These are phyloP conservation scores for Leptographium wingfieldii DNA, from an alignment of 2,329 filamentous ascomycete genomes.

Conservation along the genomic window DNA sequence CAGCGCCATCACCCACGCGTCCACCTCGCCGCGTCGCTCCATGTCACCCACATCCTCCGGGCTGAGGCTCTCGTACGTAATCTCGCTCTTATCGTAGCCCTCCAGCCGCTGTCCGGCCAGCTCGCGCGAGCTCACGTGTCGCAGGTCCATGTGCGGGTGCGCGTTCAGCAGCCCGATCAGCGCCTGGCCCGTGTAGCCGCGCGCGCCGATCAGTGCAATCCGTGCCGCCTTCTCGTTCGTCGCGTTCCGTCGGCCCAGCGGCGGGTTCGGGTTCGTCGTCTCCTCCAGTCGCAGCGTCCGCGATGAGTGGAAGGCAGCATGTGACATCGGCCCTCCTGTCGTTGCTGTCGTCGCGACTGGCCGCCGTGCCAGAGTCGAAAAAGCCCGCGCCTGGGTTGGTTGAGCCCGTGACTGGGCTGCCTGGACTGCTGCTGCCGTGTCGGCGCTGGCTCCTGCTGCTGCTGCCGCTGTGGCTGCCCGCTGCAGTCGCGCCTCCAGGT, in stretches of 20 bases:
- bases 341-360: slow-evolving; percentile 7
- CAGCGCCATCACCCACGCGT: slow-evolving; percentile 96
- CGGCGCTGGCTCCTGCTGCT: slow-evolving; percentile 1
- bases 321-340: background rate
- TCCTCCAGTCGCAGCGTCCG: slow-evolving; percentile 40
- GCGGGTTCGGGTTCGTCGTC: slow-evolving; percentile 78
- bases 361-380: slow-evolving; percentile 46
- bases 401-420: slow-evolving; percentile 22
- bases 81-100: slow-evolving; percentile 82
- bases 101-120: slow-evolving; percentile 74
- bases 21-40: slow-evolving; percentile 72
- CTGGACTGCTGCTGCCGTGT: slow-evolving; percentile 7
- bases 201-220: slow-evolving; percentile 78
- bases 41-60: slow-evolving; percentile 78
- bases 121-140: slow-evolving; percentile 87
- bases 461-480: slow-evolving; percentile 46
- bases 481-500: slow-evolving; percentile 75
- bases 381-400: slow-evolving; percentile 46
- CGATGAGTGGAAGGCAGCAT: slow-evolving; percentile 6
- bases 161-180: slow-evolving; percentile 76
- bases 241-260: slow-evolving; percentile 76
- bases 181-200: slow-evolving; percentile 88
- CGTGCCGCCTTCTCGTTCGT: slow-evolving; percentile 68
- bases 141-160: slow-evolving; percentile 81
- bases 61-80: slow-evolving; percentile 82